Evolutionary conservation across 1,139 yeast species (phyloP).

Genomic region (Kluyveromyces sp.): DNA sequence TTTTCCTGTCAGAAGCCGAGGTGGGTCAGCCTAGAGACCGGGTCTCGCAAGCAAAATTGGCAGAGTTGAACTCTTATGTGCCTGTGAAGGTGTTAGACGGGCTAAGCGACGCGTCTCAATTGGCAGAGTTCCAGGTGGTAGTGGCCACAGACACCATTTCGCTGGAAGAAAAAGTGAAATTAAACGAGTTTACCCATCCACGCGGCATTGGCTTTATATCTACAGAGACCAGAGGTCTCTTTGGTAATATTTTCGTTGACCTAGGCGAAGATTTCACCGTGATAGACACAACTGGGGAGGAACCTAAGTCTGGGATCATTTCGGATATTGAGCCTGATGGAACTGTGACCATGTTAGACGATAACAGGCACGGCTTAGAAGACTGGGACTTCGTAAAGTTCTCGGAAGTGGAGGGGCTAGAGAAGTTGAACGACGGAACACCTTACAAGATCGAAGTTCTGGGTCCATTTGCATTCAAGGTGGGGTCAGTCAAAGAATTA

Average conservation of each 20-base stretch:
- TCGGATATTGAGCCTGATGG: slow-evolving; percentile 87
- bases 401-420: slow-evolving; percentile 73
- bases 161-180: slow-evolving; percentile 65
- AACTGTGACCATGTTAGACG: slow-evolving; percentile 86
- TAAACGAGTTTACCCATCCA: slow-evolving; percentile 70
- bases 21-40: slow-evolving; percentile 72
- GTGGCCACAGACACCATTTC: slow-evolving; percentile 71
- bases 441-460: slow-evolving; percentile 73
- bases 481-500: slow-evolving; percentile 44
- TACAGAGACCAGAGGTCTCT: slow-evolving; percentile 79
- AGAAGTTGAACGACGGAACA: slow-evolving; percentile 57
- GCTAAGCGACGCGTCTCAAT: slow-evolving; percentile 42
- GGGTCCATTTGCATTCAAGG: slow-evolving; percentile 89
- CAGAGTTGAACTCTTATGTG: slow-evolving; percentile 84
- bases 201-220: slow-evolving; percentile 72
- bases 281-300: slow-evolving; percentile 86
- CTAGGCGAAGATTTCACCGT: slow-evolving; percentile 77
- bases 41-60: slow-evolving; percentile 56
- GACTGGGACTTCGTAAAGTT: slow-evolving; percentile 89
- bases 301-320: slow-evolving; percentile 77
- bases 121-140: slow-evolving; percentile 66
- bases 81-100: slow-evolving; percentile 68
- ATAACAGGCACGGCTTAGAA: slow-evolving; percentile 85
- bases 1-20: slow-evolving; percentile 65
- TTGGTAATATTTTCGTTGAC: slow-evolving; percentile 86